Evolutionary conservation across 2,329 filamentous ascomycete species (phyloP).

Genomic region (Elsinoe batatas): DNA sequence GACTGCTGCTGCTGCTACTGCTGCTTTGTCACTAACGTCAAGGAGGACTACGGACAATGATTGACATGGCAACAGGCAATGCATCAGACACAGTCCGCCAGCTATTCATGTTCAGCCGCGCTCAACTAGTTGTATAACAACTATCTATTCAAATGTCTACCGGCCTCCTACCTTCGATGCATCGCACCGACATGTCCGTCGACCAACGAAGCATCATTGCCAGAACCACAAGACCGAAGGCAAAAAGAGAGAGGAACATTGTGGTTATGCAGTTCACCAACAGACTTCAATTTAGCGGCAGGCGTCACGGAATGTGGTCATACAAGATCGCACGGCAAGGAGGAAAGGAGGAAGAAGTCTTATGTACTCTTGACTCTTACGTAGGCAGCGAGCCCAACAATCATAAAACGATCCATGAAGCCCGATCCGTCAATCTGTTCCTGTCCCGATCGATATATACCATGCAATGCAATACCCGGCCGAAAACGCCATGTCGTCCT

Average conservation of each 20-base stretch:
- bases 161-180: too few relatives aligned
- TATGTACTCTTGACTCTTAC: conserved; percentile 8
- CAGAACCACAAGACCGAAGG: too few relatives aligned
- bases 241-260: too few relatives aligned
- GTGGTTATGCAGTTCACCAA: too few relatives aligned
- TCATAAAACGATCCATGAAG: not conserved
- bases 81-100: too few relatives aligned
- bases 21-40: not conserved
- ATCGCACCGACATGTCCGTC: too few relatives aligned
- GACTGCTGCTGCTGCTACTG: not conserved
- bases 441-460: not conserved
- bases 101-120: too few relatives aligned
- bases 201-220: too few relatives aligned
- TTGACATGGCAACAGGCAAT: too few relatives aligned
- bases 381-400: not conserved
- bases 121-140: too few relatives aligned
- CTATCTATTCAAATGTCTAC: too few relatives aligned
- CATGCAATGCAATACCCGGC: not conserved
- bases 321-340: not conserved
- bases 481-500: not conserved
- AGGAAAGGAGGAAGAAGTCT: not conserved
- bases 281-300: not conserved
- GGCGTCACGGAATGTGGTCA: not conserved
- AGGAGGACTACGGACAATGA: too few relatives aligned
- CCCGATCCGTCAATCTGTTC: not conserved